A percentile compares a stretch with the other conserved stretches of the same genome.
phyloP scores from a whole-genome alignment of 163 green algal species.

The Trebouxia gelatinosa region DNA sequence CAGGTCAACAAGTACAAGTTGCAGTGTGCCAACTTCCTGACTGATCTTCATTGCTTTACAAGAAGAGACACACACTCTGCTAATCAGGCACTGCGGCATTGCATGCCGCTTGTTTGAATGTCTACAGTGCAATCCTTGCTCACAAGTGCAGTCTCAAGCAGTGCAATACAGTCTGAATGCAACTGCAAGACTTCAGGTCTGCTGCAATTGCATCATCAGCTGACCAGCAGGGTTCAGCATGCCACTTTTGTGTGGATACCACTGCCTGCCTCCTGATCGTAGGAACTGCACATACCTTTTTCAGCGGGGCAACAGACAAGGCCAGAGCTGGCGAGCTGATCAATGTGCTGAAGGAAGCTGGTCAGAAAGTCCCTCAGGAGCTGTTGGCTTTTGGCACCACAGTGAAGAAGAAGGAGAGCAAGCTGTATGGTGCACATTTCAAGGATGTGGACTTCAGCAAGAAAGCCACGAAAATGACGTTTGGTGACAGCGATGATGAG shows the following conservation, averaged over 20 bases:
- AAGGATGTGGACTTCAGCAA: conserved; percentile 88
- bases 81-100: too few species aligned
- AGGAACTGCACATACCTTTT: conserved; percentile 89
- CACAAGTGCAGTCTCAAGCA: too few species aligned
- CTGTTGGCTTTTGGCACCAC: conserved; percentile 93
- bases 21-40: too few species aligned
- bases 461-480: conserved; percentile 89
- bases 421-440: conserved; percentile 76
- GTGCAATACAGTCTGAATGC: too few species aligned
- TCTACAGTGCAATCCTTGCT: too few species aligned
- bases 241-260: neutral
- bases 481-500: conserved; percentile 57
- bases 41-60: too few species aligned
- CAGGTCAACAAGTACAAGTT: too few species aligned
- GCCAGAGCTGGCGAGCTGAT: conserved; percentile 89
- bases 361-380: conserved; percentile 82
- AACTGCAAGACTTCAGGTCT: neutral
- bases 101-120: too few species aligned
- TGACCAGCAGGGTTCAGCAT: too few species aligned
- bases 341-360: conserved; percentile 94
- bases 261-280: conserved; percentile 7
- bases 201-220: neutral
- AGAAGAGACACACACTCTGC: too few species aligned
- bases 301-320: conserved; percentile 80
- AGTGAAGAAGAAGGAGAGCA: conserved; percentile 97